These are phyloP conservation scores for Pyrus betulifolia DNA, from an alignment of 306 rosid genomes.

Conservation along the genomic window DNA sequence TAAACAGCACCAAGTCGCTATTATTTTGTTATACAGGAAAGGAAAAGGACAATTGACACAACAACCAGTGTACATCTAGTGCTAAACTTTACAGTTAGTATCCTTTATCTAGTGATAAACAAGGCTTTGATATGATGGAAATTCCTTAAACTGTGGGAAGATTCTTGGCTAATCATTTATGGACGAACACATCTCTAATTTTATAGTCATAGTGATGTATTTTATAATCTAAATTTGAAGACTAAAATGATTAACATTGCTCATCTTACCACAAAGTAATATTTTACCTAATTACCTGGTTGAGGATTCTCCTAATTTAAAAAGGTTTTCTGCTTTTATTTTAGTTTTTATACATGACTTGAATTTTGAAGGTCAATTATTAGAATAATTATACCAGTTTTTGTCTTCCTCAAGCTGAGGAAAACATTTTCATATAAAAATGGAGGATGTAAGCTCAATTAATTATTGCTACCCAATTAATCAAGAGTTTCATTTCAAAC, in stretches of 20 bases:
- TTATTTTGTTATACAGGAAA: neutral
- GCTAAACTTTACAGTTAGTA: neutral
- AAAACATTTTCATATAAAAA: neutral
- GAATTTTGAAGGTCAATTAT: neutral
- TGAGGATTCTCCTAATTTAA: neutral
- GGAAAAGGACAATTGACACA: neutral
- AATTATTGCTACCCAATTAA: neutral
- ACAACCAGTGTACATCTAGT: neutral
- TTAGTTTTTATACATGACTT: neutral
- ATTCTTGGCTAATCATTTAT: slow-evolving; percentile 13
- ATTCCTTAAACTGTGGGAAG: slow-evolving; percentile 8
- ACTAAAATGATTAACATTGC: neutral
- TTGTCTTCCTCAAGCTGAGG: neutral
- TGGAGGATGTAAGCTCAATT: neutral
- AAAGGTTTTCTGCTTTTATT: neutral
- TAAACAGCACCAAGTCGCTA: neutral
- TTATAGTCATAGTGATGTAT: neutral
- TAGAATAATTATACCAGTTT: neutral
- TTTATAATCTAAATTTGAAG: slow-evolving; percentile 1
- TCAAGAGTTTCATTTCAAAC: neutral
- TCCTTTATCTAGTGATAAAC: neutral
- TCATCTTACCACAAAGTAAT: neutral
- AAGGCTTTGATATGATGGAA: slow-evolving; percentile 6
- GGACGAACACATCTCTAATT: slow-evolving; percentile 7
- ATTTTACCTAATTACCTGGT: neutral